These are phyloP conservation scores for Onygena corvina DNA, from an alignment of 2,329 filamentous ascomycete species.

Conservation along the genomic window DNA sequence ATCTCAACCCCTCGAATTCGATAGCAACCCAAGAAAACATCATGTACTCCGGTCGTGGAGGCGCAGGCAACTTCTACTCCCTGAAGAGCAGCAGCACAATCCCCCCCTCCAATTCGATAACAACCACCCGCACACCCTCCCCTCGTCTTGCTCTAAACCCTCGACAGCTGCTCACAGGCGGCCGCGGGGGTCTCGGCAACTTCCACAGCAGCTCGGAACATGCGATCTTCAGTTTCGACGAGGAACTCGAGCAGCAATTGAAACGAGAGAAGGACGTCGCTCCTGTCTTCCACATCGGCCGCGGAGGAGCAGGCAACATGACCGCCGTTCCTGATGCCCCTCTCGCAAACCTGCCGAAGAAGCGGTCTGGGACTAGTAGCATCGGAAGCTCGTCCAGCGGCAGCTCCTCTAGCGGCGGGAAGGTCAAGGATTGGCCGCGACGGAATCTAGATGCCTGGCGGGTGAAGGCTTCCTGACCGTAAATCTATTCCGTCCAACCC, in stretches of 20 bases:
- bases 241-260: conserved; percentile 49
- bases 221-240: conserved; percentile 55
- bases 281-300: conserved; percentile 52
- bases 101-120: conserved; percentile 31
- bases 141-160: conserved; percentile 40
- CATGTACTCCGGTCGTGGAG: conserved; percentile 32
- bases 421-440: conserved; percentile 5
- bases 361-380: conserved; percentile 20
- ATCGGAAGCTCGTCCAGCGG: conserved; percentile 9
- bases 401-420: conserved; percentile 6
- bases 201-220: conserved; percentile 42
- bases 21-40: conserved; percentile 52
- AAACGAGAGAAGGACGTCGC: conserved; percentile 42
- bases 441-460: conserved; percentile 6
- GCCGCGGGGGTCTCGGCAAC: conserved; percentile 47
- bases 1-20: conserved; percentile 6
- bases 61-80: conserved; percentile 46
- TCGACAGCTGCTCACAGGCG: conserved; percentile 35
- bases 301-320: conserved; percentile 48
- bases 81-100: conserved; percentile 28
- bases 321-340: conserved; percentile 22
- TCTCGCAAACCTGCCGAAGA: conserved; percentile 1
- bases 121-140: conserved; percentile 26
- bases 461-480: conserved; percentile 1
- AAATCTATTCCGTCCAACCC: background rate